Evolutionary conservation across 2,329 filamentous ascomycete species (phyloP).

Genomic region (Trichoderma simmonsii): DNA sequence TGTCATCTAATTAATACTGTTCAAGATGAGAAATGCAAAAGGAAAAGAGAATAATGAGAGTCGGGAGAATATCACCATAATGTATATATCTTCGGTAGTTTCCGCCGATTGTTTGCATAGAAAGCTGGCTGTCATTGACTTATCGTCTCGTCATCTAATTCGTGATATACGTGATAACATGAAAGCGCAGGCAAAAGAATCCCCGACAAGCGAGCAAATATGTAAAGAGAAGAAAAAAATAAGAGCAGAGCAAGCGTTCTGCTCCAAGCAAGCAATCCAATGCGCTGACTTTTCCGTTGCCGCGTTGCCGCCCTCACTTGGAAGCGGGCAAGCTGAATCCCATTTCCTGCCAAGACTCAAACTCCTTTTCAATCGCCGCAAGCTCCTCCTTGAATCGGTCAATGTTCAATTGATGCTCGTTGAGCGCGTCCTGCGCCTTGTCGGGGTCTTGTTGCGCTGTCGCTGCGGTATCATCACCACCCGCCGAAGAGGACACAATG

Average conservation of each 20-base stretch:
- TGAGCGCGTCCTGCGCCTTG: background rate
- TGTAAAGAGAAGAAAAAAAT: background rate
- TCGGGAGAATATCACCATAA: background rate
- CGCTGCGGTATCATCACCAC: background rate
- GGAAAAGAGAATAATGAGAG: background rate
- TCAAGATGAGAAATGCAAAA: background rate
- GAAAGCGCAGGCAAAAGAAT: background rate
- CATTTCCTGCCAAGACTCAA: slow-evolving; percentile 14
- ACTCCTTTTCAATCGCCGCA: slow-evolving; percentile 12
- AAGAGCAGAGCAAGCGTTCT: background rate
- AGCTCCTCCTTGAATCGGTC: slow-evolving; percentile 12
- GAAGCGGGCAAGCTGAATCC: slow-evolving; percentile 12
- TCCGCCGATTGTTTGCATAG: background rate
- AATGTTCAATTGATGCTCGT: slow-evolving; percentile 8
- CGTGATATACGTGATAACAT: background rate
- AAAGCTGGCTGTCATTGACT: background rate
- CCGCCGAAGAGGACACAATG: slow-evolving; percentile 4
- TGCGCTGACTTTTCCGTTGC: background rate
- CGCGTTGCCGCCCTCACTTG: background rate
- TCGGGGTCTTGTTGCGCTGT: background rate
- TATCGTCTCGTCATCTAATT: background rate
- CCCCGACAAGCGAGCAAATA: background rate
- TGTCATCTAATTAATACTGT: background rate
- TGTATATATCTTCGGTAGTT: background rate
- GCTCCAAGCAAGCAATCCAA: background rate